A percentile compares a stretch with the other conserved stretches of the same genome.
These are phyloP conservation scores for Wolfiporia cocos DNA, from an alignment of 1,284 basidiomycete genomes.

Conservation along the genomic window DNA sequence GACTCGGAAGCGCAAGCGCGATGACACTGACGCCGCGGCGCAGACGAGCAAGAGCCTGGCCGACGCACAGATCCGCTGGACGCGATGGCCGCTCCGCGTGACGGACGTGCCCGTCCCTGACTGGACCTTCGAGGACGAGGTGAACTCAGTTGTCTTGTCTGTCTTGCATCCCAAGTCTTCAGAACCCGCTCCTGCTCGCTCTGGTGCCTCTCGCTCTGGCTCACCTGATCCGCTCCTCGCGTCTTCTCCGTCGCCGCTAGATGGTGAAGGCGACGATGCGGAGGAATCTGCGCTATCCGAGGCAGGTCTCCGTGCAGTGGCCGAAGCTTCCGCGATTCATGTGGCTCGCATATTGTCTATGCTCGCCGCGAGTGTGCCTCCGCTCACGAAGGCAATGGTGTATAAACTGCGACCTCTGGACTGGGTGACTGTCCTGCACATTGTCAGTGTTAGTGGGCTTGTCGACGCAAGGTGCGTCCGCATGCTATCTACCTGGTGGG, in stretches of 20 bases:
- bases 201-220: constrained; percentile 12
- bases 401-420: constrained; percentile 43
- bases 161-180: constrained; percentile 11
- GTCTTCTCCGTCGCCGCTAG: too few relatives aligned
- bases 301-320: constrained; percentile 15
- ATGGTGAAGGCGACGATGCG: constrained; percentile 24
- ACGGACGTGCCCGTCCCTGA: constrained; percentile 53
- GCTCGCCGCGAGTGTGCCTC: constrained; percentile 39
- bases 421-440: constrained; percentile 44
- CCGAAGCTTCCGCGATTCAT: constrained; percentile 32
- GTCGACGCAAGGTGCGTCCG: constrained; percentile 35
- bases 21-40: not conserved
- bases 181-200: not conserved
- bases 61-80: constrained; percentile 41
- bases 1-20: constrained; percentile 4
- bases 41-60: constrained; percentile 18
- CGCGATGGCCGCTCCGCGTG: constrained; percentile 57
- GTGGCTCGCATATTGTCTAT: constrained; percentile 40
- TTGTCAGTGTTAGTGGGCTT: constrained; percentile 33
- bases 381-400: constrained; percentile 41
- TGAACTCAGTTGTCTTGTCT: constrained; percentile 35
- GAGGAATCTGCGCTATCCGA: constrained; percentile 27
- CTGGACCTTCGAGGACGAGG: constrained; percentile 56
- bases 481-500: constrained; percentile 1
- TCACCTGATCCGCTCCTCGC: constrained; percentile 26